These are phyloP conservation scores for Arthrobotrys sinensis DNA, from an alignment of 2,329 filamentous ascomycete species.

Conservation along the genomic window DNA sequence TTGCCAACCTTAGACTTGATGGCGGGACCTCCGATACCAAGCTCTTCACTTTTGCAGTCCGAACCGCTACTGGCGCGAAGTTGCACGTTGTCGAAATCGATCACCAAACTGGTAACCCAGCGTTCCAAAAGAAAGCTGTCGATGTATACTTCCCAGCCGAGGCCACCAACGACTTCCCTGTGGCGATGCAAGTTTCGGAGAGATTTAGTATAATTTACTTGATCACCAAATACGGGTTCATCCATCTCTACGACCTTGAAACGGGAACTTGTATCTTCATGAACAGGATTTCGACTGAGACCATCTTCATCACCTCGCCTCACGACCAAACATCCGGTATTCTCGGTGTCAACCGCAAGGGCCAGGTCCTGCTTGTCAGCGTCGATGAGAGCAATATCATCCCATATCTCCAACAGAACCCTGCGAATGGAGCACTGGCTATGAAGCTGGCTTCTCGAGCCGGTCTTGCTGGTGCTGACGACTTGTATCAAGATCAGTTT, in stretches of 20 bases:
- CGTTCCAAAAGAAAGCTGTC: slow-evolving; percentile 94
- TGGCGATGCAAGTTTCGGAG: slow-evolving; percentile 95
- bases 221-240: slow-evolving; percentile 98
- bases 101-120: slow-evolving; percentile 87
- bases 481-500: slow-evolving; percentile 92
- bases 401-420: slow-evolving; percentile 95
- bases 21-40: slow-evolving; percentile 92
- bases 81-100: slow-evolving; percentile 98
- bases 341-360: slow-evolving; percentile 96
- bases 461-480: slow-evolving; percentile 92
- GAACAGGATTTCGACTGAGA: slow-evolving; percentile 99
- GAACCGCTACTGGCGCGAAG: slow-evolving; percentile 90
- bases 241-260: slow-evolving; percentile 98
- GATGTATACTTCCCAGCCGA: slow-evolving; percentile 98
- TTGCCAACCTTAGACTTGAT: slow-evolving; percentile 89
- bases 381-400: slow-evolving; percentile 93
- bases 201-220: slow-evolving; percentile 98
- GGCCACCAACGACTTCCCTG: slow-evolving; percentile 96
- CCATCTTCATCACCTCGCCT: slow-evolving; percentile 93
- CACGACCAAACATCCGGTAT: slow-evolving; percentile 89
- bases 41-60: slow-evolving; percentile 95
- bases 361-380: slow-evolving; percentile 93
- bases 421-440: slow-evolving; percentile 91
- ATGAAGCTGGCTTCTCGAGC: slow-evolving; percentile 97
- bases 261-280: slow-evolving; percentile 97